Percentiles rank a stretch among this genome's conserved stretches.
Conservation (phyloP, 116 monocot genomes). For the Trichopus zeylanicus region DNA sequence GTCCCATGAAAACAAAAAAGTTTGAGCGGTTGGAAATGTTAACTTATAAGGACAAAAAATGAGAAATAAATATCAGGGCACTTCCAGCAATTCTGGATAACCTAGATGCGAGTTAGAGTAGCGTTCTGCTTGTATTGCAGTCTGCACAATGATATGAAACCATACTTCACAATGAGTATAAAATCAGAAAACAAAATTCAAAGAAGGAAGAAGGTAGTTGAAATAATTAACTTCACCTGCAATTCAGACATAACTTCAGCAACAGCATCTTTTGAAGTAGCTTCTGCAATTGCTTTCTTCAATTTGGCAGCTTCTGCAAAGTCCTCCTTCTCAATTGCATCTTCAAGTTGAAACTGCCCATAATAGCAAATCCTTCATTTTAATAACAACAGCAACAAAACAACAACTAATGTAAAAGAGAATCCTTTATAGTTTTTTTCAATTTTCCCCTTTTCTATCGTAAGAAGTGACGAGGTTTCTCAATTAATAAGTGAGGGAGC, state of each 20-base stretch:
- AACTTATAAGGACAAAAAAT: too few species aligned
- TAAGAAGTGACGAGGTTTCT: too few species aligned
- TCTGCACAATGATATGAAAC: slow-evolving; percentile 51
- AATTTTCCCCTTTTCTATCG: too few species aligned
- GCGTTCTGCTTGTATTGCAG: slow-evolving; percentile 64
- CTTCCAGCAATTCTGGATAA: slow-evolving; percentile 55
- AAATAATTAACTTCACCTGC: slow-evolving; percentile 33
- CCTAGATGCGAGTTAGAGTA: slow-evolving; percentile 79
- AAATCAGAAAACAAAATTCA: neutral
- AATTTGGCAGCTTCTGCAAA: slow-evolving; percentile 70
- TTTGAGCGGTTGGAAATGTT: too few species aligned
- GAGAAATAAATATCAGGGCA: slow-evolving; percentile 47
- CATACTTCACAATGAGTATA: slow-evolving; percentile 3
- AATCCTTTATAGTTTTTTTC: too few species aligned
- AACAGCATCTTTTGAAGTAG: slow-evolving; percentile 53
- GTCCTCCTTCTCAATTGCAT: slow-evolving; percentile 85
- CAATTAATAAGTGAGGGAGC: too few species aligned
- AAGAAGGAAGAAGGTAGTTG: neutral
- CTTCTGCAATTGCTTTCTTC: slow-evolving; percentile 64
- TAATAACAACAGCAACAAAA: too few species aligned
- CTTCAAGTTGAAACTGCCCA: slow-evolving; percentile 82
- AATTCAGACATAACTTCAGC: slow-evolving; percentile 64
- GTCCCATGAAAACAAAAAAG: too few species aligned
- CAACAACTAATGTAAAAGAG: too few species aligned
- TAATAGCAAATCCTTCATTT: neutral